These are phyloP conservation scores for Larix sibirica DNA, from an alignment of 83 land plant species.

Conservation along the genomic window DNA sequence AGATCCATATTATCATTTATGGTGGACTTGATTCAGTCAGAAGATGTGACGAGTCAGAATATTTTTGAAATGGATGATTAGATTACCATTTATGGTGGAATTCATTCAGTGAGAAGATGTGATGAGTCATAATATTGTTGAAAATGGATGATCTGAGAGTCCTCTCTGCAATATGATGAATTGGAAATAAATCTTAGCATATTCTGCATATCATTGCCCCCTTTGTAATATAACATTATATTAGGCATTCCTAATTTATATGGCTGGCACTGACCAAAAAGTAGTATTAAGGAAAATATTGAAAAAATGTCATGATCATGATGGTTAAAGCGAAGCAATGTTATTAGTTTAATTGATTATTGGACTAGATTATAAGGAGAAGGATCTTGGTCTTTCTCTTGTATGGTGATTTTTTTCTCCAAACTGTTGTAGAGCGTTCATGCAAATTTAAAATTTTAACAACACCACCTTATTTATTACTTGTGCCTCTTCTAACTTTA, in stretches of 20 bases:
- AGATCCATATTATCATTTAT: neutral
- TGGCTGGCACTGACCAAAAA: neutral
- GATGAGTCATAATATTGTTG: no score
- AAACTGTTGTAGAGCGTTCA: neutral
- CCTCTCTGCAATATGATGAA: neutral
- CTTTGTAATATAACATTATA: neutral
- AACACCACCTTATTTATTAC: neutral
- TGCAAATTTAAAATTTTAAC: neutral
- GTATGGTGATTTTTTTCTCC: neutral
- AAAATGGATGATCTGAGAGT: neutral
- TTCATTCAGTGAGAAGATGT: no score
- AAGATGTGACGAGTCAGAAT: neutral
- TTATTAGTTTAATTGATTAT: slow-evolving; percentile 6
- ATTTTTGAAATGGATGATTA: neutral
- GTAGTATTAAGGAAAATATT: neutral
- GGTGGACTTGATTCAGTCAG: neutral
- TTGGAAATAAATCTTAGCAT: neutral
- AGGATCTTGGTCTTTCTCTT: neutral
- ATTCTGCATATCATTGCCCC: neutral
- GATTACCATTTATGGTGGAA: no score
- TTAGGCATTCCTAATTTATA: neutral
- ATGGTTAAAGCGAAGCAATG: neutral
- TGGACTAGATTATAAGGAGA: neutral
- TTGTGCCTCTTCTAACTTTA: neutral
- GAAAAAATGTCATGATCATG: slow-evolving; percentile 5